Percentiles rank a stretch among this genome's conserved stretches.
Conservation (phyloP, 495 filamentous ascomycete genomes). For the Penicillium tannophilum region DNA sequence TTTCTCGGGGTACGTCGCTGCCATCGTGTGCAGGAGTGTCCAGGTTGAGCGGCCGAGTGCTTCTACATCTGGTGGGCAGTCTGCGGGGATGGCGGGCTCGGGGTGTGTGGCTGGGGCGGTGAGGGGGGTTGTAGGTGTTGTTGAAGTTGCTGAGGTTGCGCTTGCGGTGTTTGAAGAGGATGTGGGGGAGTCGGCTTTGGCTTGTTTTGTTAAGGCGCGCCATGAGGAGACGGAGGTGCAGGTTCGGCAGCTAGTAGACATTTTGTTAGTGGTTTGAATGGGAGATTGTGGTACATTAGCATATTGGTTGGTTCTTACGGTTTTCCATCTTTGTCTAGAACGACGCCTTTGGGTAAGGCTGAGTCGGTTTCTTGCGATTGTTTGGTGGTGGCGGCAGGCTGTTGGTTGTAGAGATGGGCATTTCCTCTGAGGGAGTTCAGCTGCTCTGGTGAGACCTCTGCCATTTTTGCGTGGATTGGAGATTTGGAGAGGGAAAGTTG, state of each 20-base stretch:
- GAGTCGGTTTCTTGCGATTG: constrained; percentile 34
- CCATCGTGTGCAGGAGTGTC: constrained; percentile 91
- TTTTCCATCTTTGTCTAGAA: constrained; percentile 92
- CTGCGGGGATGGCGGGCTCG: constrained; percentile 23
- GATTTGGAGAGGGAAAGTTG: not conserved
- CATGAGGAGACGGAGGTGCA: constrained; percentile 80
- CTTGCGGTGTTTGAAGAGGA: constrained; percentile 10
- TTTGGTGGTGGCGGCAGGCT: constrained; percentile 21
- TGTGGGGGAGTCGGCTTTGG: constrained; percentile 30
- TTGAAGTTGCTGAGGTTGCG: constrained; percentile 29
- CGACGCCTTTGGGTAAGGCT: constrained; percentile 71
- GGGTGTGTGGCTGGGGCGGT: constrained; percentile 23
- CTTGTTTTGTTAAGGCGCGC: constrained; percentile 64
- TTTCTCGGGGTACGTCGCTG: constrained; percentile 75
- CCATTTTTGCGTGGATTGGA: constrained; percentile 15
- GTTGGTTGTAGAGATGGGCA: constrained; percentile 25
- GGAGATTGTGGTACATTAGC: not conserved
- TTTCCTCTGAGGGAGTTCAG: constrained; percentile 5
- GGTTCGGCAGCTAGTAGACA: constrained; percentile 70
- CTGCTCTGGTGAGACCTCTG: constrained; percentile 24
- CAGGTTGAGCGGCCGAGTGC: constrained; percentile 81
- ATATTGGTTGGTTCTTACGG: constrained; percentile 63
- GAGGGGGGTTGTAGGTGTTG: constrained; percentile 13
- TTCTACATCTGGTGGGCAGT: constrained; percentile 69
- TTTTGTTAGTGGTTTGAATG: constrained; percentile 18